Base-by-base conservation (phyloP, 1,139 yeast species). In the Saccharomyces hybrid region DNA sequence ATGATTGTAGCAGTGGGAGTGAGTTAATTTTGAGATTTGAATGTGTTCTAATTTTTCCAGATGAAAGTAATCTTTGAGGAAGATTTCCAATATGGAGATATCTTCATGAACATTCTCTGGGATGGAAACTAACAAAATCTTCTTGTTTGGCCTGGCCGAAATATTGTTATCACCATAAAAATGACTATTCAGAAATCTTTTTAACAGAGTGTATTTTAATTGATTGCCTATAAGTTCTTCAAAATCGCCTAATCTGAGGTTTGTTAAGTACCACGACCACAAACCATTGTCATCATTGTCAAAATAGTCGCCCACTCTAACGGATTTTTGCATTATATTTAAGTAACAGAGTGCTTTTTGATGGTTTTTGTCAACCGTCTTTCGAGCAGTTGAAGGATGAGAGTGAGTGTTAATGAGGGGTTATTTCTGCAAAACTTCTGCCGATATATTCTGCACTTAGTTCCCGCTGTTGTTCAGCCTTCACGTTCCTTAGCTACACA, bases 221-320 rank as follows among this genome's bases (percentile, higher is more conserved):
- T 61, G 52, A 51, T 69, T 65, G 16, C 60, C 59, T 4, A 61
- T 62, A 14, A 69, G 53, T 56, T 69, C 70, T 54, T 69, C 72
- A 55, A 69, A 69, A 49, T 64, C 63, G 5, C 72, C 73, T 14
- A 61, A 59, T 48, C 72, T 57, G n/a, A 69, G 57, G 52, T 67
- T 66, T 27, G 59, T 50, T 31, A 69, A 49, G 53, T 68, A 69
- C 72, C 73, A 69, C 25, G 70, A 64, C 70, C 71, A 69, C 32
- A 68, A 55, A 20, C 70, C 71, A 54, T 67, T 66, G 32, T 64
- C 67, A 52, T 68, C 70, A 50, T 68, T 68, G 20, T 61, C 69
- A 53, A 59, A 68, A 53, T 66, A 63, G 52, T 66, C 70, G 25
- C 58, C 60, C 20, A 66, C 69, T 51, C 61, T 61, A 25, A 67